These are phyloP conservation scores for Pythium rhizo-oryzae DNA, from an alignment of 352 stramenopile genomes.

Conservation along the genomic window DNA sequence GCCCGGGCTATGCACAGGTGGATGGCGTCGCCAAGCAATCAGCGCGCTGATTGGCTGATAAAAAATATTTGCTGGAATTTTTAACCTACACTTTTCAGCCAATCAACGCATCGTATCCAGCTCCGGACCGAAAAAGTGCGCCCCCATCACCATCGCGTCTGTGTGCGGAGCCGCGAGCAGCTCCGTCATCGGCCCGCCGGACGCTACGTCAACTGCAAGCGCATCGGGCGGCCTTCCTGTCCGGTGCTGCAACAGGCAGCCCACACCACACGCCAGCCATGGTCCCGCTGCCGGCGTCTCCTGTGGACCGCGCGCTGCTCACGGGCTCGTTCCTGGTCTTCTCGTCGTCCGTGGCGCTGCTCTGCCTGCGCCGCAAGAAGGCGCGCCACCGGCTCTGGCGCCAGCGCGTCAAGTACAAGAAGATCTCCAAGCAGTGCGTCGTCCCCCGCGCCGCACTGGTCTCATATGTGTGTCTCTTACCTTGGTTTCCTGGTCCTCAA, in stretches of 20 bases:
- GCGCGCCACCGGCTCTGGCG: slow-evolving; percentile 70
- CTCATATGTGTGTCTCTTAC: too few species aligned
- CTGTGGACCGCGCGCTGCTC: slow-evolving; percentile 42
- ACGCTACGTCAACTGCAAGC: slow-evolving; percentile 10
- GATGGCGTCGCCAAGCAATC: neutral
- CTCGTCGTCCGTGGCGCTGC: slow-evolving; percentile 61
- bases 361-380: slow-evolving; percentile 71
- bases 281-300: slow-evolving; percentile 11
- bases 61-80: neutral
- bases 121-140: neutral
- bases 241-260: slow-evolving; percentile 3
- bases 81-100: slow-evolving; percentile 6
- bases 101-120: neutral
- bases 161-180: neutral
- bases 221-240: too few species aligned
- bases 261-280: neutral
- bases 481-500: too few species aligned
- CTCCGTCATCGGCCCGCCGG: slow-evolving; percentile 8
- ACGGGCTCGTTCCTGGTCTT: slow-evolving; percentile 75
- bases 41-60: neutral
- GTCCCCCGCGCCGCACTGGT: neutral
- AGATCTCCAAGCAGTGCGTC: slow-evolving; percentile 83
- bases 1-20: neutral
- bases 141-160: neutral
- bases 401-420: slow-evolving; percentile 81